Evolutionary conservation across 495 filamentous ascomycete species (phyloP).

Genomic region (Cryomyces minteri): DNA sequence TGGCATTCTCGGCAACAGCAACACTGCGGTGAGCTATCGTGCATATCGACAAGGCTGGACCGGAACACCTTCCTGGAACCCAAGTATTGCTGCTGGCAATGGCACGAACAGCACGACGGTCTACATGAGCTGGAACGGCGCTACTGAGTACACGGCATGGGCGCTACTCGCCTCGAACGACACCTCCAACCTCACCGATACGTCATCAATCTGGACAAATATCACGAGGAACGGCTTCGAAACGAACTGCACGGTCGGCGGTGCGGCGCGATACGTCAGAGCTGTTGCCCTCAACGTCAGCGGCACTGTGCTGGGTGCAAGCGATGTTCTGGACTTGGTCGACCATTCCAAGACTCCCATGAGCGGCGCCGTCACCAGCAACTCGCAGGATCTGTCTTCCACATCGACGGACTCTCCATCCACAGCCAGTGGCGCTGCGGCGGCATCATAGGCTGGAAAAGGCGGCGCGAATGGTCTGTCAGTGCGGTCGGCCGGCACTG

Average conservation of each 20-base stretch:
- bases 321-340: constrained; percentile 1
- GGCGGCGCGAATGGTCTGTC: no score
- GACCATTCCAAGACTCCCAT: no score
- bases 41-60: constrained; percentile 10
- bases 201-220: not conserved
- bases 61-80: constrained; percentile 1
- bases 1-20: not conserved
- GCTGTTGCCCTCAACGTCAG: constrained; percentile 4
- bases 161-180: not conserved
- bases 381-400: no score
- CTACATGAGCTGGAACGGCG: constrained; percentile 13
- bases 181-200: not conserved
- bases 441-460: no score
- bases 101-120: not conserved
- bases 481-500: no score
- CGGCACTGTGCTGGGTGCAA: not conserved
- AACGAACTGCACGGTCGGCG: constrained; percentile 3
- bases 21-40: constrained; percentile 8
- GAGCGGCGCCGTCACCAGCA: no score
- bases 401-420: no score
- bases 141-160: constrained; percentile 10
- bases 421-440: no score
- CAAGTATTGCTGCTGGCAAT: not conserved
- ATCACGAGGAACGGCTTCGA: constrained; percentile 8
- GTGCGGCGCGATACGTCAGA: constrained; percentile 5